Evolutionary conservation across 495 filamentous ascomycete genomes (phyloP).

Genomic region (Penicillium cinerascens): DNA sequence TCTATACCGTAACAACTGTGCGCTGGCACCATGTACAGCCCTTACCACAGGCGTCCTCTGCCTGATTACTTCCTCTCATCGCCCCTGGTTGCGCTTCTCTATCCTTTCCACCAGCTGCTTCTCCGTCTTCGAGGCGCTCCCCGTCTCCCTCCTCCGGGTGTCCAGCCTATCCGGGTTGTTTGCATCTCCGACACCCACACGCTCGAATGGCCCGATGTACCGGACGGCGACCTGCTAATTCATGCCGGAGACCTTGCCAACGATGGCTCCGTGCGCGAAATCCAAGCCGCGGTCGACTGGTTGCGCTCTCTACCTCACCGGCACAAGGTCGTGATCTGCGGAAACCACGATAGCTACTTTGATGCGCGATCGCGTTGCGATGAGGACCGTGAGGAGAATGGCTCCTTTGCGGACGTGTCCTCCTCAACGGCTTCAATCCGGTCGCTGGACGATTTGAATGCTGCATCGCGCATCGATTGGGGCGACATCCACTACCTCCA

Average conservation of each 20-base stretch:
- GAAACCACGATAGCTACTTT: constrained; percentile 88
- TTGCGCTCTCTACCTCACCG: constrained; percentile 64
- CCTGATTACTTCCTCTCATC: constrained; percentile 47
- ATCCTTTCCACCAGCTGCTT: constrained; percentile 57
- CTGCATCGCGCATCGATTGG: constrained; percentile 48
- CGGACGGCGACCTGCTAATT: constrained; percentile 79
- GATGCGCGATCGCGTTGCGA: constrained; percentile 52
- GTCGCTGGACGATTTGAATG: constrained; percentile 37
- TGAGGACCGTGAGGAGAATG: constrained; percentile 36
- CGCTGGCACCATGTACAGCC: constrained; percentile 33
- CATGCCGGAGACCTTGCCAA: constrained; percentile 85
- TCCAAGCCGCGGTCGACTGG: constrained; percentile 81
- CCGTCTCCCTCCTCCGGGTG: constrained; percentile 47
- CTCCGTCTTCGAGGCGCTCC: constrained; percentile 61
- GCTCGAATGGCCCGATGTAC: constrained; percentile 57
- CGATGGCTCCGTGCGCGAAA: constrained; percentile 63
- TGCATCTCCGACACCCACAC: constrained; percentile 91
- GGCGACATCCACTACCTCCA: constrained; percentile 62
- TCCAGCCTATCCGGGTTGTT: constrained; percentile 66
- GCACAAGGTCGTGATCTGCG: constrained; percentile 78
- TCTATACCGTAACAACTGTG: background rate
- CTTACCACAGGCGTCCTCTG: constrained; percentile 47
- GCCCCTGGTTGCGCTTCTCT: constrained; percentile 46
- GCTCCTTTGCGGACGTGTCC: constrained; percentile 30
- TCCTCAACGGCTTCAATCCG: constrained; percentile 41